Evolutionary conservation across 2,329 filamentous ascomycete genomes (phyloP).

Genomic region (Penicillium sclerotiorum): DNA sequence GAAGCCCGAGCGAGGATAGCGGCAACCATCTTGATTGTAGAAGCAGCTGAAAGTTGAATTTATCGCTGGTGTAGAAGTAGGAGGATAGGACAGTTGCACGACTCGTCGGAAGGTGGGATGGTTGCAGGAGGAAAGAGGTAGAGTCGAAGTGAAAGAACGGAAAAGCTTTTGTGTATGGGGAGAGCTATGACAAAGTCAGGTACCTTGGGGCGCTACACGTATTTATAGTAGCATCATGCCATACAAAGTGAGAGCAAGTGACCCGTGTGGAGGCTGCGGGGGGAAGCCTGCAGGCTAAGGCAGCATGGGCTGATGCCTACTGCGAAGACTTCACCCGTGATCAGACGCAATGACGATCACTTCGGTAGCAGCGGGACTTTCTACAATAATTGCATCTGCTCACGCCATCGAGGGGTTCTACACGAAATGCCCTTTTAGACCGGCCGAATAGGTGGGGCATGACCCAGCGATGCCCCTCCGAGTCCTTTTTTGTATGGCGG

Average conservation of each 20-base stretch:
- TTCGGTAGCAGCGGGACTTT: constrained; percentile 2
- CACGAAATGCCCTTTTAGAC: not conserved
- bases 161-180: too few relatives aligned
- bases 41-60: not conserved
- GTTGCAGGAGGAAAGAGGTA: not conserved
- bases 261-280: constrained; percentile 17
- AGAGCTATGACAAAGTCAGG: not conserved
- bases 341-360: constrained; percentile 12
- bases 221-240: constrained; percentile 23
- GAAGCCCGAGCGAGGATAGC: constrained; percentile 26
- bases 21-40: constrained; percentile 16
- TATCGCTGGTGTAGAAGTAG: not conserved
- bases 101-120: not conserved
- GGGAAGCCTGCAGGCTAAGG: constrained; percentile 6
- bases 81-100: not conserved
- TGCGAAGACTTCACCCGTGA: constrained; percentile 15
- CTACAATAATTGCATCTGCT: constrained; percentile 3
- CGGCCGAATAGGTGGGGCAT: constrained; percentile 14
- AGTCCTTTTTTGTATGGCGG: not conserved
- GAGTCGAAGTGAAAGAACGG: not conserved
- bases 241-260: constrained; percentile 18
- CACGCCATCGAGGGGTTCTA: constrained; percentile 26
- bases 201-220: not conserved
- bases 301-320: constrained; percentile 22
- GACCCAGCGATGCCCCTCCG: not conserved